A percentile compares a stretch with the other conserved stretches of the same genome.
Conservation (phyloP, 805 yeast genomes). For the Metschnikowia kofuensis region DNA sequence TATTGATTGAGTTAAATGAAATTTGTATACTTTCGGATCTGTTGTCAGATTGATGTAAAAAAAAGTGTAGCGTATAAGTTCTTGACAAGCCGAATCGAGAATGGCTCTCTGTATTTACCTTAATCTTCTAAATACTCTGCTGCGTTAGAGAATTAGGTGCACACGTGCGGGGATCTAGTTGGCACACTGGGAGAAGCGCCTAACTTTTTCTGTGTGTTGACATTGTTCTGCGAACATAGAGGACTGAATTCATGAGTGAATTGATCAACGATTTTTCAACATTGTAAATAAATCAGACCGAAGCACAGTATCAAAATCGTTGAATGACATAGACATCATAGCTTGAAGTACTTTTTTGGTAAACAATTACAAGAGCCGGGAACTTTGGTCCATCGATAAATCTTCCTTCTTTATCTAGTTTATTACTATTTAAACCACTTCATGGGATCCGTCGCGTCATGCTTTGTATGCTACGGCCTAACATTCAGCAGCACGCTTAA, state of each 20-base stretch:
- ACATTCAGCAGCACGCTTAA: conserved; percentile 1
- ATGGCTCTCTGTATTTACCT: neutral
- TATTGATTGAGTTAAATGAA: neutral
- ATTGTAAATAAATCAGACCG: no score
- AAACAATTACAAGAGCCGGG: no score
- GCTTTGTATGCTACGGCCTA: conserved; percentile 1
- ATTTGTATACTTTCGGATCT: no score
- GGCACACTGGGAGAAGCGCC: no score
- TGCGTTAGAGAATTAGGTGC: neutral
- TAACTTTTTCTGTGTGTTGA: neutral
- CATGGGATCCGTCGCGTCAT: conserved; percentile 3
- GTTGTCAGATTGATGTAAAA: no score
- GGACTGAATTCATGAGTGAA: no score
- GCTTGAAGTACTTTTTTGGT: no score
- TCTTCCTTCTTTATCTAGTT: neutral
- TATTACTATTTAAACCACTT: conserved; percentile 5
- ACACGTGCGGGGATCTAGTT: neutral
- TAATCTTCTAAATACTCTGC: neutral
- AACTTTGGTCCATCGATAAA: neutral
- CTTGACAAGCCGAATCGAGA: no score
- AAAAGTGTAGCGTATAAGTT: no score
- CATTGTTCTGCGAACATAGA: neutral
- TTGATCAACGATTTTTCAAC: no score
- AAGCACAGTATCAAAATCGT: no score
- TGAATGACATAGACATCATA: no score